A percentile compares a stretch with the other conserved stretches of the same genome.
Evolutionary conservation across 306 rosid genomes (phyloP).

Genomic region (Abrus pulchellus): DNA sequence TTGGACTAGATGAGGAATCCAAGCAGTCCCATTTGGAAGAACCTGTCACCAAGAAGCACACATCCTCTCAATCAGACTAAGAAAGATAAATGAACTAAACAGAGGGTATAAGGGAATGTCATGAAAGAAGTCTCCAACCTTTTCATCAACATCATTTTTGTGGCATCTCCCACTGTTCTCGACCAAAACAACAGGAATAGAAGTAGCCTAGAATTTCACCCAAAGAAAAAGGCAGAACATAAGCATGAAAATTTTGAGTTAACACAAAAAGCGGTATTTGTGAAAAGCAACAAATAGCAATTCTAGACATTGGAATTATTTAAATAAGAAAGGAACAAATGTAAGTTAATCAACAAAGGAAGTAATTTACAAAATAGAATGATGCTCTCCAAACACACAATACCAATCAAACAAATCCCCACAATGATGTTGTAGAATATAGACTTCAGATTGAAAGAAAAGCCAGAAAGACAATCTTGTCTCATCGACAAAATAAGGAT

Average conservation of each 20-base stretch:
- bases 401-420: slow-evolving; percentile 19
- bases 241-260: slow-evolving; percentile 26
- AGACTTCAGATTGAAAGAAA: slow-evolving; percentile 20
- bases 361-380: slow-evolving; percentile 10
- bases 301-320: background rate
- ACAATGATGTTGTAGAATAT: background rate
- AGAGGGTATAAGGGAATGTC: slow-evolving; percentile 17
- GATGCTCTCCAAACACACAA: slow-evolving; percentile 24
- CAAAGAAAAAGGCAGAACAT: slow-evolving; percentile 3
- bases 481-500: background rate
- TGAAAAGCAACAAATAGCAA: background rate
- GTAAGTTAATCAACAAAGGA: background rate
- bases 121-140: slow-evolving; percentile 63
- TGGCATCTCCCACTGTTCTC: slow-evolving; percentile 98
- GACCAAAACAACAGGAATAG: slow-evolving; percentile 83
- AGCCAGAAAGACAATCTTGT: background rate
- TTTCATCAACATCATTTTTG: slow-evolving; percentile 84
- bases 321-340: slow-evolving; percentile 5
- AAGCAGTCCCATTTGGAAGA: slow-evolving; percentile 88
- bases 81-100: slow-evolving; percentile 33
- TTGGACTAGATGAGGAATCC: slow-evolving; percentile 88
- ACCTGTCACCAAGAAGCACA: slow-evolving; percentile 63
- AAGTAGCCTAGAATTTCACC: slow-evolving; percentile 57
- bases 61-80: slow-evolving; percentile 23
- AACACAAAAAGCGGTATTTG: background rate